Evolutionary conservation across 1,284 basidiomycete genomes (phyloP), one percentile per base, ranked within the genome.

Genomic region (Thecaphora frezii): DNA sequence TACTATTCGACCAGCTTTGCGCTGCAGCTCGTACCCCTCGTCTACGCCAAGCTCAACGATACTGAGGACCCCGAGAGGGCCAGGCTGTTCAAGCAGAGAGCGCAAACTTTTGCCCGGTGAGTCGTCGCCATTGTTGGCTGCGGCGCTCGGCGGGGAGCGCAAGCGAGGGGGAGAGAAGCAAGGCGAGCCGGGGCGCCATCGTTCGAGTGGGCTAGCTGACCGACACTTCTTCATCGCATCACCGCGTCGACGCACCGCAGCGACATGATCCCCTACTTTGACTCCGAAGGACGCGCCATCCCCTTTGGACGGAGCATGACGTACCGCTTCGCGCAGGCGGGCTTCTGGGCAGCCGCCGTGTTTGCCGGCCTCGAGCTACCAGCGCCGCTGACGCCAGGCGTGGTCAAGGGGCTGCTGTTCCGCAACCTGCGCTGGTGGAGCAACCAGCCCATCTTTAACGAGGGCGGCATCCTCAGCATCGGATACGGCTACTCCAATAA

Each of bases 311-410:
- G 88, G 44, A 88, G 87, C 59, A 83, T 89, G 82, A 86, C 86
- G 7, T 89, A 89, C 75, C 85, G 89, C 42, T 89, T 88, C 70
- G 88, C 88, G 9, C 88, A 88, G 84, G 86, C 88, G 23, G 86
- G 87, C 8, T 88, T 88, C 76, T 89, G 88, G 84, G 85, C 86
- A 18, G 87, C 87, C 3, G 79, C 89, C 30, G 87, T 87, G 0
- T 87, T 88, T 57, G 87, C 87, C 2, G 85, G 88, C 61, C 82
- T 88, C 22, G 84, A 85, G 19, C 84, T 86, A 10, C 87, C 87
- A 19, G 84, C 85, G 0, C 88, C 88, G 3, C 80, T 89, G 28
- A 66, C 16, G 1, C 89, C 87, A 87, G 88, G 88, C 13, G 84
- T 85, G 46, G 80, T 89, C 64, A 89, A 88, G 78, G 89, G 88